Percentiles rank a stretch among this genome's conserved stretches.
These are phyloP conservation scores for Tarenaya hassleriana DNA, from an alignment of 345 rosid genomes.

Conservation along the genomic window DNA sequence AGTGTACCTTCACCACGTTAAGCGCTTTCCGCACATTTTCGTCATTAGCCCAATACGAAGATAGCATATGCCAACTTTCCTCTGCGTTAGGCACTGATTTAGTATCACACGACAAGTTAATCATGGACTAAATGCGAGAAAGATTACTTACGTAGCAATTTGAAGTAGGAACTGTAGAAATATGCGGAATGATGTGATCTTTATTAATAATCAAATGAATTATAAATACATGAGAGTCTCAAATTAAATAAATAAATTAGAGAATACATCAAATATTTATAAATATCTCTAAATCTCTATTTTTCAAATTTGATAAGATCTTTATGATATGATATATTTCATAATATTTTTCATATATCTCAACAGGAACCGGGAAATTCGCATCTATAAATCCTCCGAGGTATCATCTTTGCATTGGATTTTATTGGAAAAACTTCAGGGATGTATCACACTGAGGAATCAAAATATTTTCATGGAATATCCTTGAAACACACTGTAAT, in stretches of 20 bases:
- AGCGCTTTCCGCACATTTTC: conserved; percentile 20
- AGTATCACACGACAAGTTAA: not conserved
- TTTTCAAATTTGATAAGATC: no score
- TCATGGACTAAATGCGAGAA: not conserved
- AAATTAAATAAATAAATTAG: no score
- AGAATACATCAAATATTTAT: no score
- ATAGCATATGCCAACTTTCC: conserved; percentile 8
- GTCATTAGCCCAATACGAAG: conserved; percentile 18
- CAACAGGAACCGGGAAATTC: not conserved
- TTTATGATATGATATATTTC: no score
- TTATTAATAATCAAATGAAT: no score
- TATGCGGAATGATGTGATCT: no score
- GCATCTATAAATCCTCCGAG: not conserved
- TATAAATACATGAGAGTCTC: no score
- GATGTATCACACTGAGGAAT: conserved; percentile 6
- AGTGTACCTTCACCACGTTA: conserved; percentile 12
- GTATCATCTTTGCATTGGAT: not conserved
- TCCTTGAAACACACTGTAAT: conserved; percentile 20
- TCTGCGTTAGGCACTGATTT: not conserved
- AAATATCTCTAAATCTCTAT: no score
- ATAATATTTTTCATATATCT: no score
- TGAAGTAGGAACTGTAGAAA: conserved; percentile 18
- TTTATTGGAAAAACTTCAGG: not conserved
- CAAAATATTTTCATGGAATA: conserved; percentile 5
- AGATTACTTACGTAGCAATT: conserved; percentile 19